Base-by-base conservation (phyloP, 768 basidiomycete species). In the Vararia minispora region DNA sequence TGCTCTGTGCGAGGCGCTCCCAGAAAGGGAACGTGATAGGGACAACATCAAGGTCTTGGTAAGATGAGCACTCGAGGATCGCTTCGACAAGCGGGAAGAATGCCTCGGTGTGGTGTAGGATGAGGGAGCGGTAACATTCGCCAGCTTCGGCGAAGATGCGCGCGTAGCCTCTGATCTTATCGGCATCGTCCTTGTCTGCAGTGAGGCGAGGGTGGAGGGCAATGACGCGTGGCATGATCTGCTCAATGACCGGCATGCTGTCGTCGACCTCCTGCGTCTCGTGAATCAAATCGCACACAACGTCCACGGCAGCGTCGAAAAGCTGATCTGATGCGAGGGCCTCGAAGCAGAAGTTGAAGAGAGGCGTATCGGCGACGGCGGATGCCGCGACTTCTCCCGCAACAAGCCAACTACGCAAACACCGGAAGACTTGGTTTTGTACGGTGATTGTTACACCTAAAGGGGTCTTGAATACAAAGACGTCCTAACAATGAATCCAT, bases 11-110 rank as follows among this genome's bases (percentile, higher is more conserved):
- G 25, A 99, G 79, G 13, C 85, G 80, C 77, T 89, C 91, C 95
- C 95, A 99, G 68, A 99, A 98, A 21, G 83, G 79, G 66, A 98
- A 97, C 9, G 95, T 98, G 58, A 98, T 92, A 4, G 84, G 87
- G 21, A 95, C 92, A 52, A 98, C 85, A 54, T 98, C 95, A 41
- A 98, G 79, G 55, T 97, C 90, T 12, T 73, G 72, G 61, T 87
- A 94, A 2, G 87, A 86, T 11, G 95, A 83, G 54, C 94, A 98
- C 52, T 83, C 74, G 7, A 84, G 84, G 48, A 99, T 92, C 17
- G 90, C 92, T 51, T 94, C 83, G 16, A 99, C 88, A 47, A 99
- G 77, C 0, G 94, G 90, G 59, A 89, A 86, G 61, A 98, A 95
- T 0, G 85, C 82, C 44, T 90, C 83, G 6, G 85, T 78, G 55